Percentiles rank a stretch among this genome's conserved stretches.
Conservation (phyloP, 108 stramenopile species). For the Fistulifera solaris region DNA sequence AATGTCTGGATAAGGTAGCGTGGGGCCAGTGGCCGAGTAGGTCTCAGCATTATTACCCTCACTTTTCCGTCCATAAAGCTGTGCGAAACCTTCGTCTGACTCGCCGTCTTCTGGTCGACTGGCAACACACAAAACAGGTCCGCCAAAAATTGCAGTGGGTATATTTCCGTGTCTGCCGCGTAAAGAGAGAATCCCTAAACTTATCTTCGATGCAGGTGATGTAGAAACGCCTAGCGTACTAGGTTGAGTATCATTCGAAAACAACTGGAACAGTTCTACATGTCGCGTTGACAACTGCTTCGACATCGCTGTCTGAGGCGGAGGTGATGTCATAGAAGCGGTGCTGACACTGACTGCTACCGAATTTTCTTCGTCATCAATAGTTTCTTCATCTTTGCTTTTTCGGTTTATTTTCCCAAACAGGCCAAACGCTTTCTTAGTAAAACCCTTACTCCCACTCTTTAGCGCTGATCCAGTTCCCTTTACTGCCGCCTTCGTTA, state of each 20-base stretch:
- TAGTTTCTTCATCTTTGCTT: no score
- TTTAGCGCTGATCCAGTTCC: not conserved
- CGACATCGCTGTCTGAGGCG: not conserved
- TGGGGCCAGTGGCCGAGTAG: slow-evolving; percentile 56
- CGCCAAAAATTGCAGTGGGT: slow-evolving; percentile 66
- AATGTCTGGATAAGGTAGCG: slow-evolving; percentile 69
- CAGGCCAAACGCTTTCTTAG: no score
- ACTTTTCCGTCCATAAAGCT: no score
- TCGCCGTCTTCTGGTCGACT: slow-evolving; percentile 23
- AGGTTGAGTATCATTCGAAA: not conserved
- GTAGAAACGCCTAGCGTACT: slow-evolving; percentile 1
- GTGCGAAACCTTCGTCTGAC: slow-evolving; percentile 25
- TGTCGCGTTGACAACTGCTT: slow-evolving; percentile 1
- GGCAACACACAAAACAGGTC: slow-evolving; percentile 70
- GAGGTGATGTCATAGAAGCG: no score
- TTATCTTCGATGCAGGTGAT: slow-evolving; percentile 40
- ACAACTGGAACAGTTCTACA: not conserved
- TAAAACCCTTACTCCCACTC: not conserved
- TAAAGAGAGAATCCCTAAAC: slow-evolving; percentile 47
- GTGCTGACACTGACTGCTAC: no score
- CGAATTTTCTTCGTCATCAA: no score
- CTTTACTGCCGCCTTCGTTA: not conserved
- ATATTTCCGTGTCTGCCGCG: slow-evolving; percentile 46
- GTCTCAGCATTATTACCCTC: no score
- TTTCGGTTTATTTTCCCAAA: no score